phyloP scores from a whole-genome alignment of 371 early-diverging fungal species.

The Coemansia sp. region DNA sequence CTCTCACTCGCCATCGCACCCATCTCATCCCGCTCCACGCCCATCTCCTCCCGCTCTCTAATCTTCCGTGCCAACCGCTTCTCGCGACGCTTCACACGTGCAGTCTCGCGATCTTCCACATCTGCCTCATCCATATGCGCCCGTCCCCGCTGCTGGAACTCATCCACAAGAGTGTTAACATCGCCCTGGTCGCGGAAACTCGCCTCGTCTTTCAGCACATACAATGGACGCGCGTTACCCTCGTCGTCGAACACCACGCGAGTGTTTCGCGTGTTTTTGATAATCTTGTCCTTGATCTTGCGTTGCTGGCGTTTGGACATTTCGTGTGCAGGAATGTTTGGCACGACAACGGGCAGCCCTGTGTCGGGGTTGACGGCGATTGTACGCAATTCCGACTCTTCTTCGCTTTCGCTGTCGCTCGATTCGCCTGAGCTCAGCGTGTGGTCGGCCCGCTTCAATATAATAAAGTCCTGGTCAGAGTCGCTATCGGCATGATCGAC shows the following conservation, averaged over 20 bases:
- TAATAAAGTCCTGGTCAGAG: slow-evolving; percentile 76
- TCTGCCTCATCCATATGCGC: slow-evolving; percentile 71
- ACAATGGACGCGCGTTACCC: slow-evolving; percentile 72
- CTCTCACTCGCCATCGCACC: slow-evolving; percentile 10
- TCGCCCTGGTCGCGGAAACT: slow-evolving; percentile 77
- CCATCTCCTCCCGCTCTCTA: slow-evolving; percentile 60
- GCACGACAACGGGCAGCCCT: slow-evolving; percentile 37
- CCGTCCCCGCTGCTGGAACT: slow-evolving; percentile 66
- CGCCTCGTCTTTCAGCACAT: slow-evolving; percentile 76
- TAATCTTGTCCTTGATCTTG: slow-evolving; percentile 70
- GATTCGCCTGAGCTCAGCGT: slow-evolving; percentile 45
- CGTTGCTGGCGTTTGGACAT: slow-evolving; percentile 71
- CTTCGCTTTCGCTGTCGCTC: slow-evolving; percentile 34
- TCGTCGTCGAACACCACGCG: slow-evolving; percentile 91
- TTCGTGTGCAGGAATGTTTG: slow-evolving; percentile 49
- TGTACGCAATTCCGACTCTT: slow-evolving; percentile 32
- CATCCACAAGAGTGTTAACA: slow-evolving; percentile 61
- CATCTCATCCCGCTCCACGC: neutral
- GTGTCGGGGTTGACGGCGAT: slow-evolving; percentile 50
- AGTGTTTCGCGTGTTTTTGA: slow-evolving; percentile 67
- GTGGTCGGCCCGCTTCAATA: slow-evolving; percentile 75
- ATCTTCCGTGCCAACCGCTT: slow-evolving; percentile 70
- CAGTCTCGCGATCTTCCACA: slow-evolving; percentile 67
- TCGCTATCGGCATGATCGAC: slow-evolving; percentile 59
- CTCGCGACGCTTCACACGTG: slow-evolving; percentile 69